Evolutionary conservation across 1,139 yeast species (phyloP).

Genomic region (Sugiyamaella grinbergsii): DNA sequence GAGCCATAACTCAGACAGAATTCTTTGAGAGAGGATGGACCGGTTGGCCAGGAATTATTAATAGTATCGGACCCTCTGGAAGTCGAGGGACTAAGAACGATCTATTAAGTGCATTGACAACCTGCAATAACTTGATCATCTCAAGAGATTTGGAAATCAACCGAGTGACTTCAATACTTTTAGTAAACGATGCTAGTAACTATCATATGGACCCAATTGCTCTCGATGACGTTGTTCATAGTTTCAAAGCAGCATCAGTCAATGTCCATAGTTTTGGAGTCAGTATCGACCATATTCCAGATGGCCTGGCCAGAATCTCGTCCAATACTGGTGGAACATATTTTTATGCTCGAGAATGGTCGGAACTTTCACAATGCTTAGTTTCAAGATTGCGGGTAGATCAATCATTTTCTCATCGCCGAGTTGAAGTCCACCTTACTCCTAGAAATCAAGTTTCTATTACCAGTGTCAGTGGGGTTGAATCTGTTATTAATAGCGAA

Average conservation of each 20-base stretch:
- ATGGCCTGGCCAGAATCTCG: slow-evolving; percentile 20
- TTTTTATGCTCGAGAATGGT: slow-evolving; percentile 26
- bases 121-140: background rate
- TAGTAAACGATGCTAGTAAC: slow-evolving; percentile 24
- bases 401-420: slow-evolving; percentile 23
- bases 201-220: background rate
- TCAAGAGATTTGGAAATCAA: slow-evolving; percentile 16
- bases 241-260: slow-evolving; percentile 13
- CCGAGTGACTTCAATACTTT: slow-evolving; percentile 23
- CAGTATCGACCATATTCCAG: slow-evolving; percentile 25
- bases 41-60: slow-evolving; percentile 23
- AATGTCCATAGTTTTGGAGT: slow-evolving; percentile 27
- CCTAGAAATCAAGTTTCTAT: slow-evolving; percentile 25
- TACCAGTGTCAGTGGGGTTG: slow-evolving; percentile 24
- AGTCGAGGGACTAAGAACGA: slow-evolving; percentile 23
- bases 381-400: slow-evolving; percentile 23
- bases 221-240: slow-evolving; percentile 3
- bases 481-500: slow-evolving; percentile 18
- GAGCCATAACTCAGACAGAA: background rate
- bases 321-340: slow-evolving; percentile 25
- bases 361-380: slow-evolving; percentile 21
- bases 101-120: slow-evolving; percentile 21
- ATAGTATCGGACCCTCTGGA: slow-evolving; percentile 24
- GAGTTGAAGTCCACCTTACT: slow-evolving; percentile 25
- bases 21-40: slow-evolving; percentile 21